These are phyloP conservation scores for Helotiales sp. DNA, from an alignment of 2,329 filamentous ascomycete genomes.

Conservation along the genomic window DNA sequence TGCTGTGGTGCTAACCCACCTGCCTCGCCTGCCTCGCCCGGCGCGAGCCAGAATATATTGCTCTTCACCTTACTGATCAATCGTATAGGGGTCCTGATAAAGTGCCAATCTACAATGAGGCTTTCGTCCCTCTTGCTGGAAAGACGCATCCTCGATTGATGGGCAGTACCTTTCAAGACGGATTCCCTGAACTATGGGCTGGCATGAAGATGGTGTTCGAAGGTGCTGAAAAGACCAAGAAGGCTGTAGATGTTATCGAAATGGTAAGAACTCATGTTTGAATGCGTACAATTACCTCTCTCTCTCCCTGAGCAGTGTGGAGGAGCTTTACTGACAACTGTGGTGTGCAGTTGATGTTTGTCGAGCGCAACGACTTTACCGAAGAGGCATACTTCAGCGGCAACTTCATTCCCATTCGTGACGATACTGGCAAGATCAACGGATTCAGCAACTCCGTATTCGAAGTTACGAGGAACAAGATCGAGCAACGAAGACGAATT, in stretches of 20 bases:
- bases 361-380: slow-evolving; percentile 25
- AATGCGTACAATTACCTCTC: not conserved
- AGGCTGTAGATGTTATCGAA: slow-evolving; percentile 25
- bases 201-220: slow-evolving; percentile 21
- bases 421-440: slow-evolving; percentile 23
- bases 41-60: too few species aligned
- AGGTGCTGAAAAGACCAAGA: slow-evolving; percentile 19
- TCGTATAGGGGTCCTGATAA: slow-evolving; percentile 24
- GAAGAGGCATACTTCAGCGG: slow-evolving; percentile 33
- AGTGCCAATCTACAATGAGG: slow-evolving; percentile 31
- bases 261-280: too few species aligned
- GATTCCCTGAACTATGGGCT: slow-evolving; percentile 25
- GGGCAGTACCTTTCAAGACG: slow-evolving; percentile 20
- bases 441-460: slow-evolving; percentile 28
- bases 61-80: not conserved
- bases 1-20: too few species aligned
- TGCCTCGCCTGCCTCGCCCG: too few species aligned
- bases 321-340: too few species aligned
- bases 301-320: too few species aligned
- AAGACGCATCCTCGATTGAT: slow-evolving; percentile 28
- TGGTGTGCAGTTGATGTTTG: too few species aligned
- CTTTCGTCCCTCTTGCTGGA: slow-evolving; percentile 26
- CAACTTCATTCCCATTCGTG: slow-evolving; percentile 29
- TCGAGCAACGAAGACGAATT: slow-evolving; percentile 24
- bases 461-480: slow-evolving; percentile 28